Base-by-base conservation (phyloP, 1,284 basidiomycete species). In the Tremellales sp. region DNA sequence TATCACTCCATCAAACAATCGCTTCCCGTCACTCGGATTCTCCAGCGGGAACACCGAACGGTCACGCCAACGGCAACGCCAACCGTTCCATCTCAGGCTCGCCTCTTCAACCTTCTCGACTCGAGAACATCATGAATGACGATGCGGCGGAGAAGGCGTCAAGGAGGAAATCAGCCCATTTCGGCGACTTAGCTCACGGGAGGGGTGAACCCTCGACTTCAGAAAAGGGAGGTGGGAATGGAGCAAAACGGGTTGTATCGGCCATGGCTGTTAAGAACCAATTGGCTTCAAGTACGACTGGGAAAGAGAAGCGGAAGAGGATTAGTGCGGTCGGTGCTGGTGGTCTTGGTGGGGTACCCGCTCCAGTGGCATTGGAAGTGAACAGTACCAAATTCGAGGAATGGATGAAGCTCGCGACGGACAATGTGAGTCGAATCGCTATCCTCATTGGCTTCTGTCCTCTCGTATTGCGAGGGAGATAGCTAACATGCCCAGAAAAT, bases 371-470 rank as follows among this genome's bases (percentile, higher is more conserved):
- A 40, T 73, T 85, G 58, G 87, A 91, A 61, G 82, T 89, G 26
- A 87, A 89, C 82, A 87, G 79, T 73, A 86, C 83, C 33, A 93
- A 92, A 63, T 93, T 86, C 67, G 94, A 98, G 70, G 92, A 98
- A 70, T 98, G 96, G 94, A 98, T 99, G 94, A 98, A 97, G 79
- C 87, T 98, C 84, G 93, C 93, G 1, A 97, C 94, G 5, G 96
- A 97, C 71, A 97, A 97, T 74, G 93, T 96, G 67, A 61, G 85
- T 78, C 3, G 21, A 13, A n/a, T 29, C 17, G n/a, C 17, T 17
- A 4, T 23, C 13, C 43, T 15, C 21, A 15, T n/a, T n/a, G n/a
- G 17, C 12, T 21, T 25, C 17, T 11, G 12, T 36, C 35, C 33
- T 33, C 19, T 7, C 25, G 19, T 11, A 11, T 19, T 37, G 19